Base-by-base conservation (phyloP, 306 rosid genomes). In the Trifolium fragiferum region DNA sequence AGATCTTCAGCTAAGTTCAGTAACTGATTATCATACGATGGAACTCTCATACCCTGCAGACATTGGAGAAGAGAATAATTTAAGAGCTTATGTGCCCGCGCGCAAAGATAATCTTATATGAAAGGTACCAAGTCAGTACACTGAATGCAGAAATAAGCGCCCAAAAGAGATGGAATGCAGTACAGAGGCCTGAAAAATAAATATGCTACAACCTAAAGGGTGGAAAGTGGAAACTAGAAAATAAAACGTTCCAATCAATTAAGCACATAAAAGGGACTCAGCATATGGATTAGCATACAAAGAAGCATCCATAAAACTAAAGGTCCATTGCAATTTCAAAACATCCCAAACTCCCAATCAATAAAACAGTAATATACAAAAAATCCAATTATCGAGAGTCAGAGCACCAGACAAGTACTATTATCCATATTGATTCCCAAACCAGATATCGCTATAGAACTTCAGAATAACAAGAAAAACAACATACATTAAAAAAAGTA, bases 1-100 rank as follows among this genome's bases (percentile, higher is more conserved):
- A 93, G 86, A 87, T 93, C 98, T 83, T 91, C 98, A 13, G 97
- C 98, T 67, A 93, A 75, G 86, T 84, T 84, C 37, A 93, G 89
- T 61, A 93, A 84, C 71, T 88, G 90, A 81, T 91, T 89, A 75
- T 93, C 87, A 82, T 93, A 91, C 32, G 78, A 84, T 27, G 93
- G 86, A 85, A 93, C 83, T 82, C 83, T 90, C 98, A 93, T 88
- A 53, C 98, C 98, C 98, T 93, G 75, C 69, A 75, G 71, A 50
- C 15, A 67, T 77, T 59, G n/a, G 66, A 6, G 13, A 53, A 60
- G 49, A 66, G 38, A 47, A 67, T 44, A 16, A 21, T 59, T 30
- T 41, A 25, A 43, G 68, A 68, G 49, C 72, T 80, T 38, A 19
- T 72, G 79, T 60, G 60, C 65, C 20, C 25, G 50, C 6, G n/a